Base-by-base conservation (phyloP, 257 asterid species). In the Buddleja alternifolia region DNA sequence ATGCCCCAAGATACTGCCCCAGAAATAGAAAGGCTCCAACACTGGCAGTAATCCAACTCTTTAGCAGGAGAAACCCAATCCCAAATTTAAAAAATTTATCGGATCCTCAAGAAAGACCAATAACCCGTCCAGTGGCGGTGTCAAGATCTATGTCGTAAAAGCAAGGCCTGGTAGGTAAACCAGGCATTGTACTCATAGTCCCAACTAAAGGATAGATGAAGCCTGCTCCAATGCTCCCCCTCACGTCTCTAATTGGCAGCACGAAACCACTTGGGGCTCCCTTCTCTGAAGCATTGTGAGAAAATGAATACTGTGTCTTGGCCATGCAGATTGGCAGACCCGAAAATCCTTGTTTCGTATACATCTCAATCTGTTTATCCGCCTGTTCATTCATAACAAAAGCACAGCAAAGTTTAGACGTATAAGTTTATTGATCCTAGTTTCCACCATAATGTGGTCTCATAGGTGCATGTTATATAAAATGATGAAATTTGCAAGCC, bases 121-220 rank as follows among this genome's bases (percentile, higher is more conserved):
- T 80, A 39, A 94, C 96, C 70, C 73, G 81, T 71, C 97, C 97
- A 0, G 97, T 91, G 50, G 87, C 24, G 0, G 97, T 84, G 66
- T 94, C 99, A 8, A 94, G 73, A 80, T 94, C 97, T 46, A 91
- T 91, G 69, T 91, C 97, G 9, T 91, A 94, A 66, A 94, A 94
- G 92, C 97, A 87, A 73, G 99, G 99, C 79, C 99, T 78, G 14
- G 99, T 94, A 0, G 97, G 97, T 17, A 94, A 84, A 47, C 99
- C 99, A 23, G 99, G 99, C 99, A 94, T 94, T 7, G 99, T 94
- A 73, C 97, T 91, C 99, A 91, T 94, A 0, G 97, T 91, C 47
- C 99, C 99, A 9, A 94, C 96, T 60, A 89, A 74, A 55, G 97
- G 99, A 69, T 89, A 94, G 67, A 91, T 89, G 82, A 94, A 94